Evolutionary conservation across 768 basidiomycete genomes (phyloP), one percentile per base, ranked within the genome.

Genomic region (Collybiopsis luxurians): DNA sequence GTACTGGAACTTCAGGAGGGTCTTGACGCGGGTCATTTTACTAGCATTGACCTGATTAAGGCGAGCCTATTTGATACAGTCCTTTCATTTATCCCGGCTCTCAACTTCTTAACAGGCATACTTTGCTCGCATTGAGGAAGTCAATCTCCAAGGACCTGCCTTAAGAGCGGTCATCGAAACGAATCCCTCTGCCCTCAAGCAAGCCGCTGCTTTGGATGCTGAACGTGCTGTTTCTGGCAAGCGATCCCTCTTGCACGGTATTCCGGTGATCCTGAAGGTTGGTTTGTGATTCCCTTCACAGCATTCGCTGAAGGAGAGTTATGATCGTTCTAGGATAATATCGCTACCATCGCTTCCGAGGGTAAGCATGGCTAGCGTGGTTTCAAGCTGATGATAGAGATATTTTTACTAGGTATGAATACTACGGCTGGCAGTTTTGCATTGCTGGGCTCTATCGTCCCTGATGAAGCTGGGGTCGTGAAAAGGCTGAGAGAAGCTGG

Each of bases 81-180:
- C 23, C 23, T 5, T 24, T 42, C n/a, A 31, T n/a, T 9, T 34
- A 13, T 6, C 12, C n/a, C 12, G 15, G 48, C 17, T 53, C 30
- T 13, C 3, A 9, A 7, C 24, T 11, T 52, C 43, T 17, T 34
- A n/a, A 6, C 53, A 76, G 75, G 73, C 76, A 1, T 78, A 78
- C 56, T 66, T 77, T 43, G 66, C 71, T n/a, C 69, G 76, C n/a
- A 78, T 78, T 43, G 68, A 72, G 17, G 76, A 78, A 64, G 76
- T 77, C 19, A 78, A 78, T 61, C 55, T 69, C 15, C 59, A 73
- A 40, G 74, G 74, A 2, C 67, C 75, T 4, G 60, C 28, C 1
- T 56, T 76, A 17, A 72, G 69, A 13, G 76, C 76, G 1, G 69
- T 78, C 17, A 67, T 78, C 24, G 72, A 76, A 58, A 69, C 66